phyloP scores from a whole-genome alignment of 345 rosid species.

The Dipteronia sinensis region DNA sequence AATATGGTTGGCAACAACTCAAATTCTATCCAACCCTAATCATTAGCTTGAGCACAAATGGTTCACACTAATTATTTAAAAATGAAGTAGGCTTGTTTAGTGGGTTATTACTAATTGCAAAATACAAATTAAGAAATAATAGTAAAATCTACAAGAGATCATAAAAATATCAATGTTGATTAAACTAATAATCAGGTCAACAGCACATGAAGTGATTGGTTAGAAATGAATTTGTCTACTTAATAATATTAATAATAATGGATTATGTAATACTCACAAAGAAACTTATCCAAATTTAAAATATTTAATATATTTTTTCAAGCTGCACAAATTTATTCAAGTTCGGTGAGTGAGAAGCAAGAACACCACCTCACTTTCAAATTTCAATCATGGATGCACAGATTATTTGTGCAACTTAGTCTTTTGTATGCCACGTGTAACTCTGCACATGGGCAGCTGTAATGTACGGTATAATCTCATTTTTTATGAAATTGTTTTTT shows the following conservation, averaged over 20 bases:
- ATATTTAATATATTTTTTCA: background rate
- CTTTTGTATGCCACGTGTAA: background rate
- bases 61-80: background rate
- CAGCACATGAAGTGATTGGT: constrained; percentile 27
- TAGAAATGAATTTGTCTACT: constrained; percentile 6
- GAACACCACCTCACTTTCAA: background rate
- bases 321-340: background rate
- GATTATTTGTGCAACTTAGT: background rate
- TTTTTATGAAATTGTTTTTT: background rate
- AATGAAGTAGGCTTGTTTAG: constrained; percentile 2
- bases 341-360: constrained; percentile 22
- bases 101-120: background rate
- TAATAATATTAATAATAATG: constrained; percentile 20
- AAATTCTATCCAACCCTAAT: background rate
- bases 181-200: background rate
- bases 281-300: constrained; percentile 9
- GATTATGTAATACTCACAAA: constrained; percentile 20
- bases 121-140: background rate
- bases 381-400: background rate
- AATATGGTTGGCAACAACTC: background rate
- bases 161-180: background rate
- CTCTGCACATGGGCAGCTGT: too few species aligned
- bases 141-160: constrained; percentile 1
- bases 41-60: background rate
- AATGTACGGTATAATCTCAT: too few species aligned